Base-by-base conservation (phyloP, 1,284 basidiomycete species). In the Sutorius eximius region DNA sequence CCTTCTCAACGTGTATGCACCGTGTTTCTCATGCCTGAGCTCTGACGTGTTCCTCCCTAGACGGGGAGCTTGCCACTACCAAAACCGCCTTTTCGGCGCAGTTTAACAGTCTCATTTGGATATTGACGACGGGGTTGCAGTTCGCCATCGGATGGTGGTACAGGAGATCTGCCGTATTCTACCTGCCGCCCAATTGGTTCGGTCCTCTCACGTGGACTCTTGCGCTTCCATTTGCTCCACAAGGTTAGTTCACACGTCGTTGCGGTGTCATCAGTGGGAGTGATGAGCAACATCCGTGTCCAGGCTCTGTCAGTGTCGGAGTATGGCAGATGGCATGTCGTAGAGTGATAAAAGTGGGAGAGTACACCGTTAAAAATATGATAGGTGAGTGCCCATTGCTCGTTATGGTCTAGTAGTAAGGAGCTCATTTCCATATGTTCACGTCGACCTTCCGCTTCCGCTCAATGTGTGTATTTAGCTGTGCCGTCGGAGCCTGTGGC, bases 321-420 rank as follows among this genome's bases (percentile, higher is more conserved):
- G 82, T 92, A 34, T 97, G 94, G 93, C 89, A 92, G 62, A 91
- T 95, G 81, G 88, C 91, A 7, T 94, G 92, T 73, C 84, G 82
- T 62, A 79, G 91, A 50, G 88, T 92, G 18, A 79, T 95, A 58
- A 79, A 82, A 57, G 78, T 87, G 9, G 78, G 82, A 38, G 89
- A 91, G 69, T 79, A 82, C 34, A 77, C 87, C 10, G 82, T 87
- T 57, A 86, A 82, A 66, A 86, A 88, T 52, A 57, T 71, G 42
- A 59, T 49, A 2, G 57, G 70, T 70, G 48, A 58, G 64, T 52
- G 3, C 33, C 46, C 33, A n/a, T 49, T 47, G 18, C 49, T 55
- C 12, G 7, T 58, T 43, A 50, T 56, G 32, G 47, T 33, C 8
- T 15, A 2, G 27, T 24, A 15, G 44, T 44, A 12, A 56, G 34